Conservation (phyloP, 441 rosid species). For the Daphne laureola region DNA sequence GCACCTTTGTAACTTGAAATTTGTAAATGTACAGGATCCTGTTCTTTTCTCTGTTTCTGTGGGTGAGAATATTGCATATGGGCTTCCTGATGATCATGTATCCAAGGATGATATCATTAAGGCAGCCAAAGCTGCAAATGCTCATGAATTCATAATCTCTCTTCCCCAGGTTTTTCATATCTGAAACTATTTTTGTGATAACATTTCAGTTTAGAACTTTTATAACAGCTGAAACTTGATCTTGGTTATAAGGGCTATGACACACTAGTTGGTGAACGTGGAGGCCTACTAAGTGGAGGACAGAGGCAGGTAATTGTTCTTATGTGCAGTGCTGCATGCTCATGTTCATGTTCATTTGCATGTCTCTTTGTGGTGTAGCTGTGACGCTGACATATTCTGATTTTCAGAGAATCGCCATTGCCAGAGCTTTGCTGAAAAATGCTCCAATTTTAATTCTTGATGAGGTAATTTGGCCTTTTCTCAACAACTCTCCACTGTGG, state of each 20-base stretch:
- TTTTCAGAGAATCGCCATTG: constrained; percentile 84
- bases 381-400: constrained; percentile 11
- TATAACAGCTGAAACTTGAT: constrained; percentile 15
- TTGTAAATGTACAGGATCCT: constrained; percentile 56
- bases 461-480: constrained; percentile 41
- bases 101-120: constrained; percentile 80
- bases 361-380: neutral
- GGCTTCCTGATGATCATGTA: constrained; percentile 83
- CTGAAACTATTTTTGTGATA: constrained; percentile 5
- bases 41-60: constrained; percentile 84
- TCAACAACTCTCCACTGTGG: too few relatives aligned
- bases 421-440: constrained; percentile 77
- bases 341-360: neutral
- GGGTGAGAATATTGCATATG: constrained; percentile 95
- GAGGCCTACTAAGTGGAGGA: constrained; percentile 92
- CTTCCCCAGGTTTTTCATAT: constrained; percentile 63
- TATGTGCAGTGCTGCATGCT: constrained; percentile 7
- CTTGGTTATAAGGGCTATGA: constrained; percentile 68
- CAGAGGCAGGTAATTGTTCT: constrained; percentile 70
- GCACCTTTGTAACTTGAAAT: constrained; percentile 9
- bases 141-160: constrained; percentile 87
- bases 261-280: constrained; percentile 89
- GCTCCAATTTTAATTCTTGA: constrained; percentile 83
- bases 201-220: constrained; percentile 6
- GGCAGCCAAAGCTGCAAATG: constrained; percentile 97